Base-by-base conservation (phyloP, 176 grass and related monocot species). In the Puya raimondii region DNA sequence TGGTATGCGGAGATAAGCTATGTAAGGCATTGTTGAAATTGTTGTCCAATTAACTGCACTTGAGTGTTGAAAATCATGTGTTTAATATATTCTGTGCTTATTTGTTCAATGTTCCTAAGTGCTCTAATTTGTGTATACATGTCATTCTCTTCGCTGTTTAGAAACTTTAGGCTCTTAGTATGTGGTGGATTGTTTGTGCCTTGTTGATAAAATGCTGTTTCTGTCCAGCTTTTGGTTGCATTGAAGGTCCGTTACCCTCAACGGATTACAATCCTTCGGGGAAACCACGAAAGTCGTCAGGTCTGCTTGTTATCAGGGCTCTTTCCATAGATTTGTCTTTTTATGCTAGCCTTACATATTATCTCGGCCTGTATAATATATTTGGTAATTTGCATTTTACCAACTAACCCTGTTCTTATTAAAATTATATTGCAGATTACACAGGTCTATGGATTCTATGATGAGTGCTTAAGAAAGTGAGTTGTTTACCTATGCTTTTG, bases 361-460 rank as follows among this genome's bases (percentile, higher is more conserved):
- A 33, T 33, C 29, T 33, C 29, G 4, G 13, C 10, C 3, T 13
- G 10, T 13, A 54, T 54, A 54, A 56, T 15, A 56, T 15, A 56
- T 56, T 15, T 56, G 12, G 56, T 59, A 59, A 7, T 59, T 17
- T 0, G 6, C 20, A 9, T 59, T 59, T 17, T 59, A 21, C 25
- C 10, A 2, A 3, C 17, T 64, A 48, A 12, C 7, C 10, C 25
- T 11, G 51, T 27, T 51, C 57, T 33, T 12, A 27, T 72, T 17
- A 18, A 58, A n/a, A 75, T 15, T 64, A 63, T 23, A 51, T 59
- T 64, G 76, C 82, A 85, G 87, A 90, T 90, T 81, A 90, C 87
- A 67, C 87, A 90, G 75, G 87, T 85, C 64, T 90, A 85, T 85
- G 87, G 87, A 47, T 90, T 90, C 73, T 90, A 90, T 74, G 87